A percentile compares a stretch with the other conserved stretches of the same genome.
phyloP scores from a whole-genome alignment of 441 rosid genomes.

The Corymbia citriodora region DNA sequence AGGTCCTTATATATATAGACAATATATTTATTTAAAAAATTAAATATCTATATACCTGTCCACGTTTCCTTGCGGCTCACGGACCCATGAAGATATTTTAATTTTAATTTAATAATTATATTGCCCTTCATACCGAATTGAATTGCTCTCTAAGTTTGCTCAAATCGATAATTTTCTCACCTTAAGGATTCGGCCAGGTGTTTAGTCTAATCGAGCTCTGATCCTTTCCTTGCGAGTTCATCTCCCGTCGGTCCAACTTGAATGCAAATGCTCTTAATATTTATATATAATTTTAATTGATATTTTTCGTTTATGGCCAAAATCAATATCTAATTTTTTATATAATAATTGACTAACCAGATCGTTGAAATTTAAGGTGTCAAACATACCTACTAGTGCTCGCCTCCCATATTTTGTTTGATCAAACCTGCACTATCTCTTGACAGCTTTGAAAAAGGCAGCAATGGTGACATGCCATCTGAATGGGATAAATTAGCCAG shows the following conservation, averaged over 20 bases:
- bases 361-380: not conserved
- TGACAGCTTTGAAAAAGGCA: not conserved
- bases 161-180: not conserved
- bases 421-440: not conserved
- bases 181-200: not conserved
- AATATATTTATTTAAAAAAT: no score
- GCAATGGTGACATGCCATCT: not conserved
- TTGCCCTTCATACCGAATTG: not conserved
- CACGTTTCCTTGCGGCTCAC: not conserved
- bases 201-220: not conserved
- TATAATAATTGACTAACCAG: no score
- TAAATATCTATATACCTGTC: not conserved
- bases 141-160: not conserved
- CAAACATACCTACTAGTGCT: not conserved
- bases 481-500: rapidly evolving
- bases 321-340: no score
- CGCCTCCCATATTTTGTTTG: not conserved
- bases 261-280: not conserved
- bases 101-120: no score
- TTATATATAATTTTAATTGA: no score
- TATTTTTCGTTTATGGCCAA: no score
- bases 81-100: not conserved
- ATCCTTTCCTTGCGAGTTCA: not conserved
- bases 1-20: not conserved
- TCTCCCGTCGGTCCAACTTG: not conserved